Conservation (phyloP, 2,329 filamentous ascomycete genomes). For the Myrmaecium sp. region DNA sequence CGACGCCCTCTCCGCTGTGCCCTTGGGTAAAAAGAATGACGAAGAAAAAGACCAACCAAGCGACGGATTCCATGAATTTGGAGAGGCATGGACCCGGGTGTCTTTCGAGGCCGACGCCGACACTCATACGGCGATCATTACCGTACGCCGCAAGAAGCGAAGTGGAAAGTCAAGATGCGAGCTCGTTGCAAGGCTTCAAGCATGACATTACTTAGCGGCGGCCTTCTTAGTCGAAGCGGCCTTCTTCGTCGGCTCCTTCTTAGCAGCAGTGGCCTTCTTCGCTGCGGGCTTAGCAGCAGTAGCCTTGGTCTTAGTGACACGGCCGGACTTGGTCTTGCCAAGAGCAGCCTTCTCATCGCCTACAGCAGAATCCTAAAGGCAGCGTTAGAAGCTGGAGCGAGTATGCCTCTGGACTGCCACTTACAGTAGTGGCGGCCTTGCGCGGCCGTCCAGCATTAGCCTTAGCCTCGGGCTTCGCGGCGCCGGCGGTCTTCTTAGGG, state of each 20-base stretch:
- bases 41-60: slow-evolving; percentile 1
- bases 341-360: slow-evolving; percentile 49
- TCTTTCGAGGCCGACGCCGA: too few relatives aligned
- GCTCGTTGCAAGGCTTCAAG: too few relatives aligned
- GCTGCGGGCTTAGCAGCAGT: slow-evolving; percentile 19
- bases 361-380: slow-evolving; percentile 41
- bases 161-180: too few relatives aligned
- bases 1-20: slow-evolving; percentile 1
- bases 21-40: slow-evolving; percentile 2
- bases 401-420: not conserved
- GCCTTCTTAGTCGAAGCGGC: slow-evolving; percentile 26
- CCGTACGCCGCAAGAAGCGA: too few relatives aligned
- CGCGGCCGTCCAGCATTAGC: slow-evolving; percentile 29
- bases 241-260: slow-evolving; percentile 20
- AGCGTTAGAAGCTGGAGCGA: slow-evolving; percentile 3
- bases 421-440: slow-evolving; percentile 20
- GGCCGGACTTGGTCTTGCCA: slow-evolving; percentile 72
- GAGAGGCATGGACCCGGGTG: too few relatives aligned
- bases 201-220: too few relatives aligned
- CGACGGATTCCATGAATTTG: slow-evolving; percentile 1
- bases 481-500: slow-evolving; percentile 13
- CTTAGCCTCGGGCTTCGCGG: slow-evolving; percentile 28
- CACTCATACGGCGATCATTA: too few relatives aligned
- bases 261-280: slow-evolving; percentile 13
- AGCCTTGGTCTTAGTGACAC: slow-evolving; percentile 55